Evolutionary conservation across 306 rosid species (phyloP), one percentile per base, ranked within the genome.

Genomic region (Urtica urens): DNA sequence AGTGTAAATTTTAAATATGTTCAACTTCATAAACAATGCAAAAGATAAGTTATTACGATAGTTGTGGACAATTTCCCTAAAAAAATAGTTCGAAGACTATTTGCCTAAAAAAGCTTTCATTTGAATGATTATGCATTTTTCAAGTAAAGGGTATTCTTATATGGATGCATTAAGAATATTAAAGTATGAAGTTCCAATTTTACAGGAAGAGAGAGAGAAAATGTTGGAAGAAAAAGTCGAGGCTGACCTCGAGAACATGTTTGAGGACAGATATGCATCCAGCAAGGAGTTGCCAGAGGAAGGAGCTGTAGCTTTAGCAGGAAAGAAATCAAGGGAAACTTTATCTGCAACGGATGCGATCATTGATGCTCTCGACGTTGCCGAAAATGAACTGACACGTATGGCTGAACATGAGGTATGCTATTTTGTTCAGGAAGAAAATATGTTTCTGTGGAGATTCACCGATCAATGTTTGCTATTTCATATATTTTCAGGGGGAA

Each of bases 201-300:
- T n/a, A 72, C 87, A 90, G 97, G 97, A 90, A 71, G 97, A 90
- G 79, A 82, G 81, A 71, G 97, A 90, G 55, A 90, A 84, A 51
- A 73, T 93, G 70, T 59, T 90, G 71, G 95, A 81, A 63, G 83
- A 79, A 69, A 76, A 76, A 84, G 72, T 87, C 22, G 97, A 90
- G 56, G 54, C 73, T 25, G 95, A 81, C 66, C 68, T 84, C 31
- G 95, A 77, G 55, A 72, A 66, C 76, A 80, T 78, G 5, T 77
- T 77, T 45, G 95, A 77, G 46, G 81, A 71, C 66, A 76, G 68
- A 66, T 58, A 76, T 52, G 66, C 45, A 11, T 70, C 67, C 2
- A 72, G 60, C 56, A 93, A 90, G 69, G 97, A 84, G 73, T 62
- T 90, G 58, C 97, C 97, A 12, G 97, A 84, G 74, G 95, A 79